phyloP scores from a whole-genome alignment of 2,329 filamentous ascomycete genomes.

The Trichoderma sp. region DNA sequence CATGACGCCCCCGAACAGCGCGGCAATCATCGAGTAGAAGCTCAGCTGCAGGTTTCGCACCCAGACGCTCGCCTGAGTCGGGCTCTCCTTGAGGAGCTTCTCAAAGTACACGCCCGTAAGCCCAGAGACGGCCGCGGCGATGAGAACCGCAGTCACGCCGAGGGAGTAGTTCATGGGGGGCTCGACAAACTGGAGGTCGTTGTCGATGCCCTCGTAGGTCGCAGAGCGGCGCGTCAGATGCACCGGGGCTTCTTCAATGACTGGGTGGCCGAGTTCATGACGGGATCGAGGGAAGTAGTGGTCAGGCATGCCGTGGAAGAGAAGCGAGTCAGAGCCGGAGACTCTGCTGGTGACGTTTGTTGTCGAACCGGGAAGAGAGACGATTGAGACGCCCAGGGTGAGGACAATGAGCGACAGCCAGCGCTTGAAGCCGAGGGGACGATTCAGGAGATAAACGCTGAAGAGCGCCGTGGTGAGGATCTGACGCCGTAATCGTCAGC shows the following conservation, averaged over 20 bases:
- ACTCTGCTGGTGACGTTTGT: constrained; percentile 40
- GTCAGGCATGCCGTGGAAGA: constrained; percentile 64
- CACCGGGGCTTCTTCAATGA: constrained; percentile 32
- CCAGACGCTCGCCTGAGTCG: constrained; percentile 78
- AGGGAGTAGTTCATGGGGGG: constrained; percentile 73
- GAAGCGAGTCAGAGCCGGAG: constrained; percentile 53
- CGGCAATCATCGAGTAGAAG: constrained; percentile 90
- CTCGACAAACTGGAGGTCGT: constrained; percentile 54
- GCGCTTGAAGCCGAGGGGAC: constrained; percentile 69
- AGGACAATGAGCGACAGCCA: constrained; percentile 82
- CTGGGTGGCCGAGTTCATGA: constrained; percentile 68
- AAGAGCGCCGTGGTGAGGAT: constrained; percentile 89
- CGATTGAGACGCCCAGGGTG: constrained; percentile 78
- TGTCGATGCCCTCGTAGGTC: constrained; percentile 85
- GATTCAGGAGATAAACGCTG: constrained; percentile 74
- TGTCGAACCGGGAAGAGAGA: constrained; percentile 71
- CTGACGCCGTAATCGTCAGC: constrained; percentile 38
- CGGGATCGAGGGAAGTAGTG: constrained; percentile 78
- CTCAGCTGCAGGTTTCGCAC: constrained; percentile 92
- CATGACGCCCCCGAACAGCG: constrained; percentile 81
- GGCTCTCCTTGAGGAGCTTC: constrained; percentile 87
- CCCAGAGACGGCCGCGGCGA: constrained; percentile 78
- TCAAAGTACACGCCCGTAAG: constrained; percentile 87
- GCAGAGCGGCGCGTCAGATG: constrained; percentile 68
- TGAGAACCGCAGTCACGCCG: constrained; percentile 75